Base-by-base conservation (phyloP, 2,329 filamentous ascomycete species). In the Neofusicoccum sp. region DNA sequence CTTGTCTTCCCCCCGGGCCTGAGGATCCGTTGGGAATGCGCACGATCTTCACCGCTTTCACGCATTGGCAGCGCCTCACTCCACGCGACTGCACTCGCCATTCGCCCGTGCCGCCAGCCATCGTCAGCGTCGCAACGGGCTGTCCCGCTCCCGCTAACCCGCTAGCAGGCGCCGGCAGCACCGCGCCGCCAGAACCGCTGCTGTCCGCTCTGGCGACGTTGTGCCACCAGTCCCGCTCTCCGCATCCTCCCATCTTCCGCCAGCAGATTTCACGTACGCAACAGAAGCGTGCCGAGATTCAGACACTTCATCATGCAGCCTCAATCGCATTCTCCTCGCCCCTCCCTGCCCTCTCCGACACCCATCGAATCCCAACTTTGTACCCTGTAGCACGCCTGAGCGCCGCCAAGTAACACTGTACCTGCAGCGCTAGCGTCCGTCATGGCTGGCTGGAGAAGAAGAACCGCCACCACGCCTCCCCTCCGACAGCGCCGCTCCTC, bases 271-370 rank as follows among this genome's bases (percentile, higher is more conserved):
- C 22, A 22, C 22, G 22, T 22, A 22, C 22, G 22, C 22, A 1
- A 22, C 22, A 22, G 22, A 22, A 22, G 22, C 22, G 33, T n/a
- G 34, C 49, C 49, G 6, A 22, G n/a, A 28, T 7, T 22, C 34
- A 22, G 14, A 45, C 43, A 28, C 31, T 36, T 58, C 41, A 58
- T 45, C 41, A 58, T 45, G 41, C 31, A 45, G 54, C 28, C 54
- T 29, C 33, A 22, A 34, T 45, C 54, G 45, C n/a, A 58, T 45
- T 36, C 29, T 33, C 12, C n/a, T 22, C 14, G 6, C 12, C 14
- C 11, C 7, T 28, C 14, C 34, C 41, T 6, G 7, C 6, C 44
- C 22, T 5, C 12, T 8, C 37, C 43, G 50, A 43, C 50, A 49
- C 47, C 47, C 12, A 9, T 39, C 22, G 22, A 22, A 22, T 22